Percentiles rank a stretch among this genome's conserved stretches.
phyloP scores from a whole-genome alignment of 345 rosid species.

The Boechera divaricarpa region DNA sequence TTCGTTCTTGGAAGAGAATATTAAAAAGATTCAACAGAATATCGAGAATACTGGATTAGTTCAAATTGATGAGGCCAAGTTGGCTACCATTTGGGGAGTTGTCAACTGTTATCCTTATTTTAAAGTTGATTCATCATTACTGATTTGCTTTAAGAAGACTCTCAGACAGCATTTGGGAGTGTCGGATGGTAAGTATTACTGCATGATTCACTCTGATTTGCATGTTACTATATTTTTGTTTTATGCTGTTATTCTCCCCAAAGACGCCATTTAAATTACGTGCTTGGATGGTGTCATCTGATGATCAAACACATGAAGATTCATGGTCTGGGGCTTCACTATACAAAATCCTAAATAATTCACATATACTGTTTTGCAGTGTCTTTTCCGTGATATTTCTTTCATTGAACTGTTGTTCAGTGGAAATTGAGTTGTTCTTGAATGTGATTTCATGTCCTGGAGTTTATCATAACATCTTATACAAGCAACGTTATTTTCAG shows the following conservation, averaged over 20 bases:
- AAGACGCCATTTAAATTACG: constrained; percentile 21
- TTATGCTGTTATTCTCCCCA: neutral
- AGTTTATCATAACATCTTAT: constrained; percentile 21
- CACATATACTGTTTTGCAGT: constrained; percentile 7
- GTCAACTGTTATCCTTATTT: constrained; percentile 67
- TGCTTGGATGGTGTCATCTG: constrained; percentile 9
- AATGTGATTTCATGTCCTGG: constrained; percentile 9
- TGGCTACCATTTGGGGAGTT: constrained; percentile 77
- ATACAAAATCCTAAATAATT: constrained; percentile 17
- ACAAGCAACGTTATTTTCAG: constrained; percentile 48
- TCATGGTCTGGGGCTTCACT: constrained; percentile 16
- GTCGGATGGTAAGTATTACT: constrained; percentile 56
- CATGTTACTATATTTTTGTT: constrained; percentile 30
- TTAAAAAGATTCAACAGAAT: constrained; percentile 47
- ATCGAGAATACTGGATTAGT: constrained; percentile 44
- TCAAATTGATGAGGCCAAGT: constrained; percentile 46
- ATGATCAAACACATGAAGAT: neutral
- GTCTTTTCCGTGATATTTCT: constrained; percentile 16
- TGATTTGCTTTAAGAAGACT: constrained; percentile 60
- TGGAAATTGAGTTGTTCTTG: constrained; percentile 14
- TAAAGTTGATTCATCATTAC: constrained; percentile 49
- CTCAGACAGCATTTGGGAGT: constrained; percentile 54
- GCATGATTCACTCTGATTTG: constrained; percentile 10
- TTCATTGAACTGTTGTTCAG: constrained; percentile 5
- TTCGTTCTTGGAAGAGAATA: constrained; percentile 49